A percentile compares a stretch with the other conserved stretches of the same genome.
These are phyloP conservation scores for Fraxinus platypoda DNA, from an alignment of 305 asterid genomes.

Conservation along the genomic window DNA sequence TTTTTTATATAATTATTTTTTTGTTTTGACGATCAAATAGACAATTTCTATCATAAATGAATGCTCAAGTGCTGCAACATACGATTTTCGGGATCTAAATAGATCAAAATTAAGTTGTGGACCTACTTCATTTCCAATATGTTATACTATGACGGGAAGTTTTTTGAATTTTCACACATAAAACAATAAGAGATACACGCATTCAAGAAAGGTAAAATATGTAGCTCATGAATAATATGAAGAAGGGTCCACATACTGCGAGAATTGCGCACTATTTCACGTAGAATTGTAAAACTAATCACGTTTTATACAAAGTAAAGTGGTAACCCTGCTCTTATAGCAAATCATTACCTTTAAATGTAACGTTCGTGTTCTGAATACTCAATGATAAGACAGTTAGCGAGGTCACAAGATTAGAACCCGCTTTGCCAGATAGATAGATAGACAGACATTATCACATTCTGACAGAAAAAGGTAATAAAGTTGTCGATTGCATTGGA, in stretches of 20 bases:
- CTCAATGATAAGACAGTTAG: not conserved
- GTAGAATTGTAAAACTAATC: not conserved
- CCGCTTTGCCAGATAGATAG: not conserved
- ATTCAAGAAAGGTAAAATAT: not conserved
- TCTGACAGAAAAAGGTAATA: not conserved
- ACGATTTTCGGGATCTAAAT: not conserved
- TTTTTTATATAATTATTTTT: no score
- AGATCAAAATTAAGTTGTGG: not conserved
- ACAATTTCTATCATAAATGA: no score
- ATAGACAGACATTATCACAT: not conserved
- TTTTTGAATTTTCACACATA: not conserved
- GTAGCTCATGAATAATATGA: not conserved
- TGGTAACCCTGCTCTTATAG: not conserved
- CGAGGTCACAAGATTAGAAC: slow-evolving; percentile 10
- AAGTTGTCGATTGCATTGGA: not conserved
- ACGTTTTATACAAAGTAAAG: not conserved
- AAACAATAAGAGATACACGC: not conserved
- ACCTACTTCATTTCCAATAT: not conserved
- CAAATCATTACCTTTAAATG: slow-evolving; percentile 8
- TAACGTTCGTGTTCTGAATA: not conserved
- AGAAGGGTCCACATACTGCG: not conserved
- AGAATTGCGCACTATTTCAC: not conserved
- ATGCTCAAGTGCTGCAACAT: not conserved
- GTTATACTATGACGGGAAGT: not conserved
- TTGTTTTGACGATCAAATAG: not conserved